Percentiles rank a stretch among this genome's conserved stretches.
These are phyloP conservation scores for Podospora pseudopauciseta DNA, from an alignment of 495 filamentous ascomycete genomes.

Conservation along the genomic window DNA sequence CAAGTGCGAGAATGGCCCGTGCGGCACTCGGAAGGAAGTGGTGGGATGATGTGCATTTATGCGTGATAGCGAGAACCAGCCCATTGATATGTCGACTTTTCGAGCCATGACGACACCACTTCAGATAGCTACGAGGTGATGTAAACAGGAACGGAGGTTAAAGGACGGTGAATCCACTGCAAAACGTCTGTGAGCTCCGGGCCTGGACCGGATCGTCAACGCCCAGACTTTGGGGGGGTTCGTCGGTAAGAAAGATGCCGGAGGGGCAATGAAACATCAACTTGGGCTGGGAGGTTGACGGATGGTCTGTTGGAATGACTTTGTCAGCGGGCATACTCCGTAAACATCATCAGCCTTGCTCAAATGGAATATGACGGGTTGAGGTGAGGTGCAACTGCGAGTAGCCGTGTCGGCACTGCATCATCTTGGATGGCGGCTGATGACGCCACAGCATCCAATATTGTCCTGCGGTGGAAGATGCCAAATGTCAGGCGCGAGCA, in stretches of 20 bases:
- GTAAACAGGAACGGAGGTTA: not conserved
- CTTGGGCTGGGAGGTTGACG: not conserved
- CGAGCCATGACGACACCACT: not conserved
- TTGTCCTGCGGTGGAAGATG: not conserved
- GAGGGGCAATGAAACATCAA: constrained; percentile 12
- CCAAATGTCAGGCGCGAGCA: not conserved
- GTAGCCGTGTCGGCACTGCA: constrained; percentile 4
- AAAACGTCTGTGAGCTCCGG: constrained; percentile 2
- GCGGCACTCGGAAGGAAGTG: not conserved
- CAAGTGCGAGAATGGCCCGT: not conserved
- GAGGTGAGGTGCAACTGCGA: not conserved
- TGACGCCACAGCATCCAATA: not conserved
- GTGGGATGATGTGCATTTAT: not conserved
- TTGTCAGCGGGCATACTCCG: not conserved
- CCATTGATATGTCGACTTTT: not conserved
- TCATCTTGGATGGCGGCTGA: not conserved
- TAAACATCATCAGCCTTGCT: constrained; percentile 1
- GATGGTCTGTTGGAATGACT: not conserved
- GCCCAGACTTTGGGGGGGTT: constrained; percentile 4
- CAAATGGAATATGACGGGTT: not conserved
- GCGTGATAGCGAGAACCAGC: not conserved
- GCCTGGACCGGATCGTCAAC: constrained; percentile 7
- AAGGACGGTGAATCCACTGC: not conserved
- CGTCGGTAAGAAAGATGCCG: constrained; percentile 4
- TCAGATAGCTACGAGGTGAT: not conserved